These are phyloP conservation scores for Irpex sp. DNA, from an alignment of 1,284 basidiomycete species.

Conservation along the genomic window DNA sequence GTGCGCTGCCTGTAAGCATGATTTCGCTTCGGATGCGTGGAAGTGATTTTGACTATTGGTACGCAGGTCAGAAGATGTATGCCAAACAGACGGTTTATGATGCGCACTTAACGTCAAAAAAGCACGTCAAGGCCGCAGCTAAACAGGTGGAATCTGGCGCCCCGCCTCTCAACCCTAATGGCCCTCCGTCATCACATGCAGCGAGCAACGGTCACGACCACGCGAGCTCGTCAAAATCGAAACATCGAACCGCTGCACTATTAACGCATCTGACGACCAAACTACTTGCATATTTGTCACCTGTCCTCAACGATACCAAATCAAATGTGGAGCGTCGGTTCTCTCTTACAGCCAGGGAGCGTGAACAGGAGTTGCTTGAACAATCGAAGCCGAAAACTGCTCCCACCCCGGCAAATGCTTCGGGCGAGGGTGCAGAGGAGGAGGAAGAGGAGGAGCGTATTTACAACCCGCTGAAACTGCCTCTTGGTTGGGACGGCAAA, in stretches of 20 bases:
- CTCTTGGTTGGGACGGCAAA: slow-evolving; percentile 97
- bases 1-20: slow-evolving; percentile 86
- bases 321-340: slow-evolving; percentile 95
- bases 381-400: slow-evolving; percentile 70
- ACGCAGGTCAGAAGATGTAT: slow-evolving; percentile 84
- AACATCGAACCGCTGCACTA: slow-evolving; percentile 67
- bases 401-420: slow-evolving; percentile 40
- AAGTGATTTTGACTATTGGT: not conserved
- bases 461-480: slow-evolving; percentile 97
- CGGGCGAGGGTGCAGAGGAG: slow-evolving; percentile 62
- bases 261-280: slow-evolving; percentile 70
- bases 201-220: slow-evolving; percentile 17
- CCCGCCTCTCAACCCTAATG: slow-evolving; percentile 60
- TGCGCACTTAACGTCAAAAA: slow-evolving; percentile 92
- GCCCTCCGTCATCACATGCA: slow-evolving; percentile 33
- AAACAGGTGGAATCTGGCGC: slow-evolving; percentile 56
- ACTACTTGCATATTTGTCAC: slow-evolving; percentile 62
- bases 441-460: slow-evolving; percentile 94
- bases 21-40: slow-evolving; percentile 3
- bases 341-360: slow-evolving; percentile 93
- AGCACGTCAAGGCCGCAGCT: slow-evolving; percentile 87
- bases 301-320: slow-evolving; percentile 84
- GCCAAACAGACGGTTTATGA: slow-evolving; percentile 98
- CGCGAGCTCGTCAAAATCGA: slow-evolving; percentile 47
- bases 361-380: slow-evolving; percentile 90